These are phyloP conservation scores for Nepenthes alata DNA, from an alignment of 179 eudicot genomes.

Conservation along the genomic window DNA sequence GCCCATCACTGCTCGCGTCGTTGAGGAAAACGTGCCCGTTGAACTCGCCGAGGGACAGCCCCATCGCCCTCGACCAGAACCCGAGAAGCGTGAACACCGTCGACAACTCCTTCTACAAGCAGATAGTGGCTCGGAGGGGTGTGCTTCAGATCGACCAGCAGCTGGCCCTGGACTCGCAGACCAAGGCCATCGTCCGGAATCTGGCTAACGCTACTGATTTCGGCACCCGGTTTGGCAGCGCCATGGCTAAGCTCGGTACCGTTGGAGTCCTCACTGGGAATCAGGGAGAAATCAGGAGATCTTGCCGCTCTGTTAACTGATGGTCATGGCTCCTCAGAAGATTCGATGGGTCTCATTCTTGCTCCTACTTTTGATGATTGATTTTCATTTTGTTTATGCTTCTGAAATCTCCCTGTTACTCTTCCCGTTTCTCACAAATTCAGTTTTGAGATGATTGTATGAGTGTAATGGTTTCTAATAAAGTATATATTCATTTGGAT, in stretches of 20 bases:
- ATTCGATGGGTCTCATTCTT: background rate
- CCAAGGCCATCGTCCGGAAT: constrained; percentile 15
- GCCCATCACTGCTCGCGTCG: constrained; percentile 16
- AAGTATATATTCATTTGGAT: too few relatives aligned
- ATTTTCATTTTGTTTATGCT: background rate
- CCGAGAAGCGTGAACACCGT: constrained; percentile 15
- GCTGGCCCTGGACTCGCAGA: constrained; percentile 23
- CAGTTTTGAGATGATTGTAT: background rate
- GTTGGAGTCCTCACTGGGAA: constrained; percentile 19
- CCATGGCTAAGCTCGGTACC: constrained; percentile 30
- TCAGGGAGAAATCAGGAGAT: constrained; percentile 19
- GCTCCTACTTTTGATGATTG: background rate
- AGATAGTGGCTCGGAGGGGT: constrained; percentile 21
- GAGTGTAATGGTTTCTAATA: background rate
- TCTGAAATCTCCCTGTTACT: background rate
- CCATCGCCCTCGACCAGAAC: constrained; percentile 26
- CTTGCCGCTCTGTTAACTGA: constrained; percentile 10
- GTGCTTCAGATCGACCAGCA: constrained; percentile 38
- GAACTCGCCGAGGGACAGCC: constrained; percentile 2
- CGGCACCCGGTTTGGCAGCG: constrained; percentile 22
- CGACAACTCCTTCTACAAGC: constrained; percentile 34
- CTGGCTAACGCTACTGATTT: constrained; percentile 19
- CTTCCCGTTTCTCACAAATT: background rate
- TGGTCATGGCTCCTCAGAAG: too few relatives aligned
- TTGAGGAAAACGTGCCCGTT: constrained; percentile 21